phyloP scores from a whole-genome alignment of 2,329 filamentous ascomycete species.

The Conoideocrella luteorostrata region DNA sequence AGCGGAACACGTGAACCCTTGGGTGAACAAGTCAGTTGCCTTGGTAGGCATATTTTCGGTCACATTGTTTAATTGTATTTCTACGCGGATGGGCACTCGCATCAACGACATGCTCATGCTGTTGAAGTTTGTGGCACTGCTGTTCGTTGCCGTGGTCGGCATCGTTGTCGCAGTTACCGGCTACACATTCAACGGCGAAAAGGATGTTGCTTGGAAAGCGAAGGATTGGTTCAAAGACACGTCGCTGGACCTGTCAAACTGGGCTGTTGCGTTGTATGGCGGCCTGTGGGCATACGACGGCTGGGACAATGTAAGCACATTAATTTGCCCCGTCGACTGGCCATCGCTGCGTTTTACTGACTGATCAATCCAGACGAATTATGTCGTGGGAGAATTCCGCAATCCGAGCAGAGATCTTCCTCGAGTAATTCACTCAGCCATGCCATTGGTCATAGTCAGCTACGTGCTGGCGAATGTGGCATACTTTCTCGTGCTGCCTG shows the following conservation, averaged over 20 bases:
- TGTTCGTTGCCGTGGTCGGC: constrained; percentile 81
- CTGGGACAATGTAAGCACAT: constrained; percentile 85
- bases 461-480: constrained; percentile 89
- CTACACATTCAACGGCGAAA: constrained; percentile 66
- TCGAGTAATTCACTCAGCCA: constrained; percentile 90
- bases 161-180: constrained; percentile 86
- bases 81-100: constrained; percentile 78
- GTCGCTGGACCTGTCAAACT: constrained; percentile 70
- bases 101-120: constrained; percentile 95
- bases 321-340: too few relatives aligned
- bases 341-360: constrained; percentile 8
- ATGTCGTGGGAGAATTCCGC: constrained; percentile 94
- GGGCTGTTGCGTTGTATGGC: constrained; percentile 91
- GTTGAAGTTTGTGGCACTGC: constrained; percentile 84
- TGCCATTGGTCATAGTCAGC: constrained; percentile 84
- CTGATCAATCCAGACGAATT: constrained; percentile 65
- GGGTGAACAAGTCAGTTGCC: constrained; percentile 87
- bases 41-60: constrained; percentile 68
- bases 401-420: constrained; percentile 86
- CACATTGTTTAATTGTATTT: constrained; percentile 83
- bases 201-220: constrained; percentile 80
- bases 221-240: constrained; percentile 86
- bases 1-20: constrained; percentile 69
- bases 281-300: constrained; percentile 98
- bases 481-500: constrained; percentile 89